Percentiles rank a stretch among this genome's conserved stretches.
Conservation (phyloP, 495 filamentous ascomycete species). For the Tuber umbilicatum region DNA sequence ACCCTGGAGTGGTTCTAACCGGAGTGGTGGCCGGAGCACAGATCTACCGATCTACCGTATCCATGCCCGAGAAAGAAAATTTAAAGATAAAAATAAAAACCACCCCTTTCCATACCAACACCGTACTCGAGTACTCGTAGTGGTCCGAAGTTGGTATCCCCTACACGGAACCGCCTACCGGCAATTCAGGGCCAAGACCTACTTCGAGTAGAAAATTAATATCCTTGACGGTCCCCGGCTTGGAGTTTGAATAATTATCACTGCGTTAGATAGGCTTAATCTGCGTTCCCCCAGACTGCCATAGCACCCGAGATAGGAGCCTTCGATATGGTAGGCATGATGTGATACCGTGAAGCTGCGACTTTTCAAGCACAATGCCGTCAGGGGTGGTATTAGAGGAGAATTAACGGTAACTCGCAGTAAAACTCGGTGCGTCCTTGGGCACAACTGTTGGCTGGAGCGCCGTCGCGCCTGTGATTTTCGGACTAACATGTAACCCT, state of each 20-base stretch:
- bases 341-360: not conserved
- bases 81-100: not conserved
- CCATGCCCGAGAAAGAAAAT: not conserved
- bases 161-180: not conserved
- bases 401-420: not conserved
- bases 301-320: not conserved
- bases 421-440: not conserved
- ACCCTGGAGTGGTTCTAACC: not conserved
- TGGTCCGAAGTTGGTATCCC: not conserved
- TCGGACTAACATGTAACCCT: not conserved
- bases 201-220: not conserved
- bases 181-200: not conserved
- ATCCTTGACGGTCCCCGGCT: too few relatives aligned
- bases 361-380: not conserved
- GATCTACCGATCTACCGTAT: not conserved
- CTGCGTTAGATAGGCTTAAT: not conserved
- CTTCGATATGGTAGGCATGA: not conserved
- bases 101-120: not conserved
- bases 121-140: too few relatives aligned
- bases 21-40: not conserved
- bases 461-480: not conserved
- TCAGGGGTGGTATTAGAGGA: not conserved
- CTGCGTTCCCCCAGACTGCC: not conserved
- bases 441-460: not conserved
- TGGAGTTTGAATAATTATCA: not conserved